Conservation (phyloP, 2,329 filamentous ascomycete genomes). For the Hymenoscyphus albidus region DNA sequence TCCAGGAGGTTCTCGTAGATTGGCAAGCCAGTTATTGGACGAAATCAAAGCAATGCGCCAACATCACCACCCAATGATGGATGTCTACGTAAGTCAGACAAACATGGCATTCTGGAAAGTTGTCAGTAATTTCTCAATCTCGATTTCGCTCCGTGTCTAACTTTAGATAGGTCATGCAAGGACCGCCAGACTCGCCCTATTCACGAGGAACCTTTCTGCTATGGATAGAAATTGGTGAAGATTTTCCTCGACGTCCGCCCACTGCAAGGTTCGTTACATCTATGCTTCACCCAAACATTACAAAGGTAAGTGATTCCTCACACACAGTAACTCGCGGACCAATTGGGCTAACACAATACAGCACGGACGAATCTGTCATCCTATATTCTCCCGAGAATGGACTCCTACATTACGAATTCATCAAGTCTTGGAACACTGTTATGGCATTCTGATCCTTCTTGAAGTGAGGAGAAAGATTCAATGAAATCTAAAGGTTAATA, state of each 20-base stretch:
- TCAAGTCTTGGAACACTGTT: constrained; percentile 26
- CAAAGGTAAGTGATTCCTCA: constrained; percentile 19
- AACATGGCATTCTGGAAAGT: constrained; percentile 51
- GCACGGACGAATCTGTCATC: constrained; percentile 28
- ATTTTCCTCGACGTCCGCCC: constrained; percentile 23
- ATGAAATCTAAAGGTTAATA: neutral
- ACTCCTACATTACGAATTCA: constrained; percentile 21
- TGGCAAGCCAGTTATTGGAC: constrained; percentile 11
- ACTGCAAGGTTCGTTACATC: constrained; percentile 25
- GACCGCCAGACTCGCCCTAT: constrained; percentile 59
- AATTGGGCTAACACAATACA: neutral
- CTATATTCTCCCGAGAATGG: constrained; percentile 28
- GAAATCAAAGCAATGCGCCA: constrained; percentile 24
- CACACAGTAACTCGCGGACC: neutral
- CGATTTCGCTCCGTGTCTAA: neutral
- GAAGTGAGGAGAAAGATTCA: constrained; percentile 17
- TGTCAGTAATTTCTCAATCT: neutral
- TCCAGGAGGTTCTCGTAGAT: neutral
- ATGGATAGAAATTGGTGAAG: constrained; percentile 22
- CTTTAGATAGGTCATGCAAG: constrained; percentile 47
- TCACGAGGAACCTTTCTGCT: constrained; percentile 38
- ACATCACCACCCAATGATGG: constrained; percentile 23
- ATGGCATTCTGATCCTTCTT: constrained; percentile 23
- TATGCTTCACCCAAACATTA: constrained; percentile 29
- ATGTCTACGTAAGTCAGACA: constrained; percentile 25